These are phyloP conservation scores for Candida sphagnicola DNA, from an alignment of 805 yeast species.

Conservation along the genomic window DNA sequence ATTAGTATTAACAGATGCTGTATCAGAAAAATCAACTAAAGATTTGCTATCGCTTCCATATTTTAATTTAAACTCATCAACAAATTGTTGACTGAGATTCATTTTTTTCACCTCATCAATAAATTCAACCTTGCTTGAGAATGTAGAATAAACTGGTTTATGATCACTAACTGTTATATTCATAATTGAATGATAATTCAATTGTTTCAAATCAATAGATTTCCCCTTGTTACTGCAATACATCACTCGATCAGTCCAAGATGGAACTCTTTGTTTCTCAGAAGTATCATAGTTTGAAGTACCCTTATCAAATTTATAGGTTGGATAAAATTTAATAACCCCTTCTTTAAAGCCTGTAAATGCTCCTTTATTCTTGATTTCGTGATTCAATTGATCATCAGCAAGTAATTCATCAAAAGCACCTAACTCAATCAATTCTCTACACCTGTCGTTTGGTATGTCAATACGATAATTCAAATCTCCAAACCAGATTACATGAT, in stretches of 20 bases:
- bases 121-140: slow-evolving; percentile 59
- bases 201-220: slow-evolving; percentile 42
- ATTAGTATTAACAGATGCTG: slow-evolving; percentile 5
- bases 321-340: slow-evolving; percentile 79
- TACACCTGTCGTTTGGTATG: slow-evolving; percentile 66
- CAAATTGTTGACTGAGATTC: slow-evolving; percentile 23
- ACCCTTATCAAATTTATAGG: slow-evolving; percentile 91
- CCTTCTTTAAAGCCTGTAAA: slow-evolving; percentile 81
- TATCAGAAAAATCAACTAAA: slow-evolving; percentile 6
- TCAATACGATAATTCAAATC: slow-evolving; percentile 87
- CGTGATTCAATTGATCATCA: slow-evolving; percentile 73
- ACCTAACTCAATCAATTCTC: slow-evolving; percentile 43
- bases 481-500: slow-evolving; percentile 85
- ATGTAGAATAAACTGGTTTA: slow-evolving; percentile 86
- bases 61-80: slow-evolving; percentile 26
- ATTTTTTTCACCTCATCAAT: slow-evolving; percentile 45
- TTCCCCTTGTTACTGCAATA: slow-evolving; percentile 46
- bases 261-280: slow-evolving; percentile 90
- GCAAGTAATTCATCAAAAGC: slow-evolving; percentile 55
- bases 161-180: slow-evolving; percentile 74
- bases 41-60: slow-evolving; percentile 15
- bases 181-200: slow-evolving; percentile 65
- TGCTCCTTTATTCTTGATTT: slow-evolving; percentile 62
- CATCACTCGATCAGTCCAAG: slow-evolving; percentile 94
- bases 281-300: slow-evolving; percentile 79